phyloP scores from a whole-genome alignment of 345 rosid genomes.

The Aquilaria malaccensis region DNA sequence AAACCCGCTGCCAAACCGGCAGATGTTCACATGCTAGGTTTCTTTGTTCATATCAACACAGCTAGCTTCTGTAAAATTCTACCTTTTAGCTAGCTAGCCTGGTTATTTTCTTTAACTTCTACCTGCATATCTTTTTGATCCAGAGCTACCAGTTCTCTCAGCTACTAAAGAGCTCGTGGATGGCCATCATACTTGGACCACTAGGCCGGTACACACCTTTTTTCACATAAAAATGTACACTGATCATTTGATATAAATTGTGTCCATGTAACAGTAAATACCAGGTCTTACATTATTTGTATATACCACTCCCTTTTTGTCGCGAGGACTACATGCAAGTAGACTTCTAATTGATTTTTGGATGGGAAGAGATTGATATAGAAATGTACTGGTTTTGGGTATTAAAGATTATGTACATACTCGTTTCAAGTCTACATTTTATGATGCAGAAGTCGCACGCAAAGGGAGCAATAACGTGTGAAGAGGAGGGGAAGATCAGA shows the following conservation, averaged over 20 bases:
- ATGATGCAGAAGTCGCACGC: slow-evolving; percentile 8
- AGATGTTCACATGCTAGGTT: not conserved
- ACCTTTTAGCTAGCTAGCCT: too few relatives aligned
- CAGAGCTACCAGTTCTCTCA: too few relatives aligned
- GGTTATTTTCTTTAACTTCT: too few relatives aligned
- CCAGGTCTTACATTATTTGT: slow-evolving; percentile 14
- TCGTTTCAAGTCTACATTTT: not conserved
- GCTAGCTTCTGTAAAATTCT: too few relatives aligned
- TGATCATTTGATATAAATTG: too few relatives aligned
- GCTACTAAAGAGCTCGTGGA: too few relatives aligned
- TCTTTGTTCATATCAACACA: too few relatives aligned
- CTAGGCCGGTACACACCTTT: too few relatives aligned
- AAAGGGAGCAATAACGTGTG: slow-evolving; percentile 13
- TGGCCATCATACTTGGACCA: too few relatives aligned
- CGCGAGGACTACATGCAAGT: not conserved
- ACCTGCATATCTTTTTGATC: too few relatives aligned
- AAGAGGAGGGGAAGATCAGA: slow-evolving; percentile 55
- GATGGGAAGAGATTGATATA: not conserved
- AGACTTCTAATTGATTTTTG: not conserved
- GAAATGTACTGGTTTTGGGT: not conserved
- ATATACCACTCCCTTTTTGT: not conserved
- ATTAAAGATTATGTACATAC: not conserved
- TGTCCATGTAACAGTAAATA: not conserved
- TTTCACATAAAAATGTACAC: too few relatives aligned
- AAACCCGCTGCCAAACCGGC: slow-evolving; percentile 4